Evolutionary conservation across 2,329 filamentous ascomycete genomes (phyloP).

Genomic region (Fusarium stilboides): DNA sequence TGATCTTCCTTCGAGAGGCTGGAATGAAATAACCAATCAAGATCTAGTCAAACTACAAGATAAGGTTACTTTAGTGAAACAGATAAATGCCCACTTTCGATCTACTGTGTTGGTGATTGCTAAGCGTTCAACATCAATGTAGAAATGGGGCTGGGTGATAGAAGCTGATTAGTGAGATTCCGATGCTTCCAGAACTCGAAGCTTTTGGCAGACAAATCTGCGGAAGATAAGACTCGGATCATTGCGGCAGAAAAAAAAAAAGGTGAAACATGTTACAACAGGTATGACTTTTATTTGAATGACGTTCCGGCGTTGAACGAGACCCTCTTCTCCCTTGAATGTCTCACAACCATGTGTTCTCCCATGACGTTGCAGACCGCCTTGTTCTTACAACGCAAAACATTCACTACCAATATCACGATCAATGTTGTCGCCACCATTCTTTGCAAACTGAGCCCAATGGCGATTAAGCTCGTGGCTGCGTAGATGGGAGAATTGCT

Average conservation of each 20-base stretch:
- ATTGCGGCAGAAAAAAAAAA: not conserved
- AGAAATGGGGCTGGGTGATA: too few relatives aligned
- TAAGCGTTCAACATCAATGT: not conserved
- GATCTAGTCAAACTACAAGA: not conserved
- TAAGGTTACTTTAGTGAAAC: not conserved
- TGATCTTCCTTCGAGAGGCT: not conserved
- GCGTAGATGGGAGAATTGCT: too few relatives aligned
- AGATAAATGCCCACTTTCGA: not conserved
- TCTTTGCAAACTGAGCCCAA: not conserved
- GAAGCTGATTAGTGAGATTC: not conserved
- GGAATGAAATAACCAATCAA: not conserved
- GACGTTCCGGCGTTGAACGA: slow-evolving; percentile 26
- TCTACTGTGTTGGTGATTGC: not conserved
- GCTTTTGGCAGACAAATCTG: too few relatives aligned
- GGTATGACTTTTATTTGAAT: slow-evolving; percentile 9
- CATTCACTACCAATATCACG: not conserved
- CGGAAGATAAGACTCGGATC: too few relatives aligned
- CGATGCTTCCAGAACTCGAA: not conserved
- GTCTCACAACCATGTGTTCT: slow-evolving; percentile 33
- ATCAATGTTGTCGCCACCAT: not conserved
- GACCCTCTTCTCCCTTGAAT: slow-evolving; percentile 28
- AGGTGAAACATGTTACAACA: slow-evolving; percentile 21
- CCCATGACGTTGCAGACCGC: slow-evolving; percentile 32
- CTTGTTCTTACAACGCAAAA: not conserved
- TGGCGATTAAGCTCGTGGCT: not conserved